These are phyloP conservation scores for Pseudogymnoascus destructans DNA, from an alignment of 2,329 filamentous ascomycete genomes.

Conservation along the genomic window DNA sequence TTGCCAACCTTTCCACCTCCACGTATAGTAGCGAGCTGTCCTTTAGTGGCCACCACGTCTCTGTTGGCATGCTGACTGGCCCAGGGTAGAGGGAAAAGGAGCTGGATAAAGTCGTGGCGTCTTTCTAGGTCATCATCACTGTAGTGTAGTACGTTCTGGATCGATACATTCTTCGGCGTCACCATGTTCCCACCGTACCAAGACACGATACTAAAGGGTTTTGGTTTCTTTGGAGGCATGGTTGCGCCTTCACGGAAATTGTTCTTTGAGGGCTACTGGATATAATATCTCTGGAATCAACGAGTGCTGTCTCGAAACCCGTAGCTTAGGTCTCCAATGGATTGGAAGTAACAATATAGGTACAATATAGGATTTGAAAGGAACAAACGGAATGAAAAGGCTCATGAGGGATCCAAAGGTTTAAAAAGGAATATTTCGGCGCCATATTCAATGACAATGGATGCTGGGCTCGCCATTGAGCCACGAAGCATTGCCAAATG, in stretches of 20 bases:
- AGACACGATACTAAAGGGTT: not conserved
- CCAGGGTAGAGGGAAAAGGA: not conserved
- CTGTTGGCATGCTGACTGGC: not conserved
- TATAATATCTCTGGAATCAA: not conserved
- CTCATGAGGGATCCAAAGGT: not conserved
- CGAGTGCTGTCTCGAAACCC: not conserved
- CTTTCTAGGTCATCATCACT: not conserved
- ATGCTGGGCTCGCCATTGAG: not conserved
- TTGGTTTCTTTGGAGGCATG: not conserved
- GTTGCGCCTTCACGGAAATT: not conserved
- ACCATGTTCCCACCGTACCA: not conserved
- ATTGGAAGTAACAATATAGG: not conserved
- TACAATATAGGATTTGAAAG: not conserved
- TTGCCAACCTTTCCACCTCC: not conserved
- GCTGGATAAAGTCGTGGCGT: not conserved
- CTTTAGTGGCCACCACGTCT: not conserved
- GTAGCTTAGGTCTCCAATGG: not conserved
- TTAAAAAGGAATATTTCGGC: not conserved
- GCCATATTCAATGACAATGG: not conserved
- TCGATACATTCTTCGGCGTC: not conserved
- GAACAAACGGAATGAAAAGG: not conserved
- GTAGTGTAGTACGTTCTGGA: not conserved
- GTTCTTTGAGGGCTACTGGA: not conserved
- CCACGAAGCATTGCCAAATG: not conserved
- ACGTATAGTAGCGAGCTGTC: not conserved